phyloP scores from a whole-genome alignment of 2,329 filamentous ascomycete genomes.

The Raffaelea deltoideospora region DNA sequence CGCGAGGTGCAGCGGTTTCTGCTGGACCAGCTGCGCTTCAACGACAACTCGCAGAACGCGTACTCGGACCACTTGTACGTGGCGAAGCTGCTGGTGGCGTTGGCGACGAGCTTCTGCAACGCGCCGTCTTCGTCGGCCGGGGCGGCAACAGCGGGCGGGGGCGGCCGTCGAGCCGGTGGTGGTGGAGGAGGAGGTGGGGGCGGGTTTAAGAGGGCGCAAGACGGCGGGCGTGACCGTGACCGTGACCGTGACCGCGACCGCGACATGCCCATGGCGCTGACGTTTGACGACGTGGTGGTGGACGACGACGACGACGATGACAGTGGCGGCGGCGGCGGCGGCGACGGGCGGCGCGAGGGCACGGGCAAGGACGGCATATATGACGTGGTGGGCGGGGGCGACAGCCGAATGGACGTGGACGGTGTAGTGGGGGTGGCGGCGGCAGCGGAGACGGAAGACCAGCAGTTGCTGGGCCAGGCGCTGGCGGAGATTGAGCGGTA shows the following conservation, averaged over 20 bases:
- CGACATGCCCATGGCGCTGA: slow-evolving; percentile 14
- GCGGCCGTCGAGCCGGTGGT: neutral
- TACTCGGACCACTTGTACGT: slow-evolving; percentile 87
- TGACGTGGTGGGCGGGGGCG: too few species aligned
- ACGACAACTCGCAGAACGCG: slow-evolving; percentile 82
- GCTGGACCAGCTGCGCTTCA: slow-evolving; percentile 78
- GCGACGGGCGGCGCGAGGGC: slow-evolving; percentile 20
- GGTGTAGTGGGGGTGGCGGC: too few species aligned
- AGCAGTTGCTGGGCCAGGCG: slow-evolving; percentile 34
- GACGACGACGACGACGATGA: slow-evolving; percentile 1
- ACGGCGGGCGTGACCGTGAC: neutral
- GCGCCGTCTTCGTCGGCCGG: slow-evolving; percentile 15
- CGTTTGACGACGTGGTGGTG: slow-evolving; percentile 18
- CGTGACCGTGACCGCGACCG: slow-evolving; percentile 1
- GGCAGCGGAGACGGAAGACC: slow-evolving; percentile 11
- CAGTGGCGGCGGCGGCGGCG: slow-evolving; percentile 7
- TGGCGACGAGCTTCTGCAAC: slow-evolving; percentile 44
- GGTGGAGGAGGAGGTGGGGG: neutral
- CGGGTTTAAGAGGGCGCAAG: neutral
- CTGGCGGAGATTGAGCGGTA: slow-evolving; percentile 52
- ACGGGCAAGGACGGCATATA: too few species aligned
- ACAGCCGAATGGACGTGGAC: slow-evolving; percentile 21
- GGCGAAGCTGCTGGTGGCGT: slow-evolving; percentile 54
- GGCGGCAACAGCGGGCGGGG: slow-evolving; percentile 4
- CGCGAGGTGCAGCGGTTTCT: slow-evolving; percentile 68